phyloP scores from a whole-genome alignment of 352 stramenopile genomes.

The Blastocystis sp. region DNA sequence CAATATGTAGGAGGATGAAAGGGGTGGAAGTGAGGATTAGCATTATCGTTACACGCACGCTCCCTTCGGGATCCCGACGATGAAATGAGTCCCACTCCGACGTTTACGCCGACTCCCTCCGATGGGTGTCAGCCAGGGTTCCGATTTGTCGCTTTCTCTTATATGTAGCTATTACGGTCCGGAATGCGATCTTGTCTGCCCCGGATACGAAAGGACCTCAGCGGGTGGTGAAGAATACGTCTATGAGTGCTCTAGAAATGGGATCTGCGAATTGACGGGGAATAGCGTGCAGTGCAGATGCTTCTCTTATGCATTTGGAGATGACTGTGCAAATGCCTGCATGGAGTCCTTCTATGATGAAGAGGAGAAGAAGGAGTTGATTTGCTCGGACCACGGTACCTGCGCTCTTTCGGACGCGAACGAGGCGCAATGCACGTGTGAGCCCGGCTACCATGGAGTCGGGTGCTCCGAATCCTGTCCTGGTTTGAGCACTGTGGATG shows the following conservation, averaged over 20 bases:
- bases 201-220: background rate
- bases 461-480: background rate
- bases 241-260: slow-evolving; percentile 14
- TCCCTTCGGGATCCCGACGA: background rate
- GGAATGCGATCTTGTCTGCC: background rate
- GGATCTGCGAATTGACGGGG: background rate
- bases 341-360: background rate
- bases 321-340: background rate
- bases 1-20: background rate
- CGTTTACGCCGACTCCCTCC: background rate
- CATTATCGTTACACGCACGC: background rate
- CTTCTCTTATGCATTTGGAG: slow-evolving; percentile 1
- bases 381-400: background rate
- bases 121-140: background rate
- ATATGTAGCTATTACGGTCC: slow-evolving; percentile 21
- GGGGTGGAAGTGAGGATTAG: background rate
- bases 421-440: slow-evolving; percentile 7
- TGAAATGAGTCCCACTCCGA: background rate
- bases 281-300: background rate
- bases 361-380: background rate
- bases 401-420: background rate
- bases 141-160: background rate
- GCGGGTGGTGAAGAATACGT: background rate
- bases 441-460: background rate
- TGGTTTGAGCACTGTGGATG: background rate